A percentile compares a stretch with the other conserved stretches of the same genome.
These are phyloP conservation scores for Clohesyomyces aquaticus DNA, from an alignment of 495 filamentous ascomycete species.

Conservation along the genomic window DNA sequence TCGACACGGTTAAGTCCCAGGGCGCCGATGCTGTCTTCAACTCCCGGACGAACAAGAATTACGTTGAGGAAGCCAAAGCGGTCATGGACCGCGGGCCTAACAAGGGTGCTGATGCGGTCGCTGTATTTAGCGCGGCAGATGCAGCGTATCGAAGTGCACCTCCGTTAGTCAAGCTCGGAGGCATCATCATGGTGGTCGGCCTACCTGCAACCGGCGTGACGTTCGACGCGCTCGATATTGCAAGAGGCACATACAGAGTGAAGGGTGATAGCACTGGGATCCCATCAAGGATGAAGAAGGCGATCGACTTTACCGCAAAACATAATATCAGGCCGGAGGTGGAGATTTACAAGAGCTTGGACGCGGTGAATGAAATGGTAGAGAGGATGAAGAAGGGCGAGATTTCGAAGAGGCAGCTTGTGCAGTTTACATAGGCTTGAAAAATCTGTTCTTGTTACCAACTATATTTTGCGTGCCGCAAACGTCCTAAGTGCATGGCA, in stretches of 20 bases:
- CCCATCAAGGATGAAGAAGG: slow-evolving; percentile 33
- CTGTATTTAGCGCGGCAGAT: slow-evolving; percentile 47
- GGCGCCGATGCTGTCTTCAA: slow-evolving; percentile 47
- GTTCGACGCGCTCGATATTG: slow-evolving; percentile 39
- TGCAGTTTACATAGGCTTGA: slow-evolving; percentile 27
- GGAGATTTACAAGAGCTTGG: slow-evolving; percentile 26
- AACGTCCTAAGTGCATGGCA: no score
- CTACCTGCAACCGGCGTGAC: slow-evolving; percentile 34
- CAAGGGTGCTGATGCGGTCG: slow-evolving; percentile 44
- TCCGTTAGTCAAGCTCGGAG: slow-evolving; percentile 37
- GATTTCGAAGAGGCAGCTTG: slow-evolving; percentile 26
- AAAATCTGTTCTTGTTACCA: no score
- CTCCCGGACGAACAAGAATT: slow-evolving; percentile 45
- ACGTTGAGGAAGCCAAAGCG: slow-evolving; percentile 43
- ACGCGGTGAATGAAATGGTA: slow-evolving; percentile 33
- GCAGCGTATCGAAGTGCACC: slow-evolving; percentile 44
- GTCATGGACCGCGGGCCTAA: slow-evolving; percentile 41
- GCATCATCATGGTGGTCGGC: slow-evolving; percentile 41
- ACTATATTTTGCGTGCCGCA: no score
- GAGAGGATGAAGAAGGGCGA: slow-evolving; percentile 34
- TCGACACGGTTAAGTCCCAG: slow-evolving; percentile 36
- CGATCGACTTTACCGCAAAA: slow-evolving; percentile 39
- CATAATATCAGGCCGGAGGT: slow-evolving; percentile 39
- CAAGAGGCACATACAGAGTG: slow-evolving; percentile 35
- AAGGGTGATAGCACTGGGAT: slow-evolving; percentile 39